phyloP scores from a whole-genome alignment of 2,329 filamentous ascomycete species.

The Aspergillus bombycis region DNA sequence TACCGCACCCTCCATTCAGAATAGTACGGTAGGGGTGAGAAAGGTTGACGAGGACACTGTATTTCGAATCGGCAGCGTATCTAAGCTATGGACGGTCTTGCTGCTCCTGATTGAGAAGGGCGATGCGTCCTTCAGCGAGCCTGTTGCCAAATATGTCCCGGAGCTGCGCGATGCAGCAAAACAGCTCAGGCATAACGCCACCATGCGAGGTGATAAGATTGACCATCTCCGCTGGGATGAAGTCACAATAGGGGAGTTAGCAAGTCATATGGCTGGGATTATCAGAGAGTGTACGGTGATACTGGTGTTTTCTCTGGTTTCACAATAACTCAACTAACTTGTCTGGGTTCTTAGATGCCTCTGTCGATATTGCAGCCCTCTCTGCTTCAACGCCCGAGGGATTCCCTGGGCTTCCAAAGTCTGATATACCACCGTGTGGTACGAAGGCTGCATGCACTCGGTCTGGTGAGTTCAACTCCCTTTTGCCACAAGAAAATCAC shows the following conservation, averaged over 20 bases:
- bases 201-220: constrained; percentile 30
- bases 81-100: background rate
- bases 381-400: background rate
- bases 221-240: constrained; percentile 48
- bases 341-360: background rate
- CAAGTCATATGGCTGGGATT: constrained; percentile 49
- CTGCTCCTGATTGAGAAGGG: background rate
- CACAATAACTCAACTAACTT: background rate
- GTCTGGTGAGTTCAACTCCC: background rate
- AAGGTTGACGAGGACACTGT: background rate
- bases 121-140: background rate
- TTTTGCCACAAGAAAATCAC: too few species aligned
- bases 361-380: background rate
- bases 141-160: background rate
- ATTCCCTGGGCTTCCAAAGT: background rate
- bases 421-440: background rate
- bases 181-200: background rate
- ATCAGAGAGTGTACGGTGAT: background rate
- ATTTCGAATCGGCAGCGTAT: background rate
- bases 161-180: background rate
- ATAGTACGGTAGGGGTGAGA: background rate
- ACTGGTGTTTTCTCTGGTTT: background rate
- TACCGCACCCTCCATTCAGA: background rate
- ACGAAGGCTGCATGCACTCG: background rate
- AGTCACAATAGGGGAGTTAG: constrained; percentile 49